phyloP scores from a whole-genome alignment of 108 stramenopile genomes.

The Nannochloropsis gaditana region DNA sequence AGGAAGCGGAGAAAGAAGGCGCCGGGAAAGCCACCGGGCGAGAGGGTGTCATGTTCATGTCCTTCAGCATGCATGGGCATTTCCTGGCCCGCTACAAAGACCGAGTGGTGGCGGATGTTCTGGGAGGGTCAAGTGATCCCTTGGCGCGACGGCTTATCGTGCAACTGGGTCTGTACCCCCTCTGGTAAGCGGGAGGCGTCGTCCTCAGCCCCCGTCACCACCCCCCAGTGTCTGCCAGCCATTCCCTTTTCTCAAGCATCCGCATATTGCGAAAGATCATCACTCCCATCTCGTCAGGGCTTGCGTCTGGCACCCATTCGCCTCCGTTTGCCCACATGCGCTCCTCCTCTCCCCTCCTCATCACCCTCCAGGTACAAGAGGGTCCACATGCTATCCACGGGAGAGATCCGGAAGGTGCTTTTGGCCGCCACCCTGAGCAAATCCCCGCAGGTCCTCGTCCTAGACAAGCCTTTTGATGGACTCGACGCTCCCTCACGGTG shows the following conservation, averaged over 20 bases:
- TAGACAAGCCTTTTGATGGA: conserved; percentile 76
- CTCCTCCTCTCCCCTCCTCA: background rate
- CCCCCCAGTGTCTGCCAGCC: too few species aligned
- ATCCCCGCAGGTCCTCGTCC: conserved; percentile 58
- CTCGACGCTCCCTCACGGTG: conserved; percentile 60
- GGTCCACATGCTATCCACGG: conserved; percentile 63
- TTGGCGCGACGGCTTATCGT: background rate
- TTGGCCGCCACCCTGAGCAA: conserved; percentile 60
- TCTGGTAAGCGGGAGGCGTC: background rate
- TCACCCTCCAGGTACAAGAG: conserved; percentile 37
- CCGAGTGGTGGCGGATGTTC: background rate
- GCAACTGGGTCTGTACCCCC: background rate
- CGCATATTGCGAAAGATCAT: too few species aligned
- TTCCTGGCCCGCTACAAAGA: background rate
- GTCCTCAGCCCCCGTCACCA: too few species aligned
- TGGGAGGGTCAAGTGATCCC: conserved; percentile 1
- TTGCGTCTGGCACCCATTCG: too few species aligned
- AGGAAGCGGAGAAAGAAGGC: too few species aligned
- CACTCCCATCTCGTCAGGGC: too few species aligned
- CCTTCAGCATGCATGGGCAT: background rate
- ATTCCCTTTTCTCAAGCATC: too few species aligned
- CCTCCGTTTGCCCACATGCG: background rate
- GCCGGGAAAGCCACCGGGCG: background rate
- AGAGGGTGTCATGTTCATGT: background rate
- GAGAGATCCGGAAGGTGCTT: conserved; percentile 70